phyloP scores from a whole-genome alignment of 2,329 filamentous ascomycete species.

The Hypoxylon sp. region DNA sequence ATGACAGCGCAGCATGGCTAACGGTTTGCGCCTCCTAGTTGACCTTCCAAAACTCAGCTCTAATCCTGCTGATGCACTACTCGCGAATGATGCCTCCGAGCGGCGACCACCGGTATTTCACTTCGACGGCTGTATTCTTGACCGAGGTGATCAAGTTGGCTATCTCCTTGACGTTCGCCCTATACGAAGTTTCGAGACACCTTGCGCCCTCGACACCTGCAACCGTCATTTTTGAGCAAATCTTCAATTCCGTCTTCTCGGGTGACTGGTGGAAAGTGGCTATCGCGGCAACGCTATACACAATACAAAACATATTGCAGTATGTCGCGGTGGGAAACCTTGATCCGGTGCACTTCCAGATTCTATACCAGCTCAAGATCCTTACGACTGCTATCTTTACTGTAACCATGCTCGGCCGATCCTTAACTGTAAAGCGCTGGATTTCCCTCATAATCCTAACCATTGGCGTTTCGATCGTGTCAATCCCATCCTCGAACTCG shows the following conservation, averaged over 20 bases:
- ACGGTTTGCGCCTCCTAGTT: slow-evolving; percentile 66
- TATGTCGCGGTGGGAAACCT: slow-evolving; percentile 93
- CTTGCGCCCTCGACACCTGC: slow-evolving; percentile 84
- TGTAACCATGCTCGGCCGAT: slow-evolving; percentile 79
- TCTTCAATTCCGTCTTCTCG: slow-evolving; percentile 85
- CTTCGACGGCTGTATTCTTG: slow-evolving; percentile 93
- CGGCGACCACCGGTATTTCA: slow-evolving; percentile 88
- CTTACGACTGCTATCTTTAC: slow-evolving; percentile 91
- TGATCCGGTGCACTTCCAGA: slow-evolving; percentile 92
- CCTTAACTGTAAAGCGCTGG: slow-evolving; percentile 83
- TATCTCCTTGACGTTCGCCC: slow-evolving; percentile 86
- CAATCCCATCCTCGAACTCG: slow-evolving; percentile 75
- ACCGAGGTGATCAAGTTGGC: slow-evolving; percentile 93
- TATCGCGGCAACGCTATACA: slow-evolving; percentile 89
- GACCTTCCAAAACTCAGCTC: slow-evolving; percentile 83
- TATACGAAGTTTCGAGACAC: slow-evolving; percentile 87
- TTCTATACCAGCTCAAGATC: slow-evolving; percentile 95
- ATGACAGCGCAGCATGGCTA: slow-evolving; percentile 33
- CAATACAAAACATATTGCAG: slow-evolving; percentile 92
- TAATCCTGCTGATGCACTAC: slow-evolving; percentile 92
- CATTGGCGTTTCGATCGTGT: slow-evolving; percentile 86
- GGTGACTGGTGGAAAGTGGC: slow-evolving; percentile 96
- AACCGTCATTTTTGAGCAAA: slow-evolving; percentile 83
- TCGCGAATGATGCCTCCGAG: slow-evolving; percentile 91
- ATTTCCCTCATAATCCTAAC: slow-evolving; percentile 83